These are phyloP conservation scores for Corynespora cassiicola DNA, from an alignment of 2,329 filamentous ascomycete genomes.

Conservation along the genomic window DNA sequence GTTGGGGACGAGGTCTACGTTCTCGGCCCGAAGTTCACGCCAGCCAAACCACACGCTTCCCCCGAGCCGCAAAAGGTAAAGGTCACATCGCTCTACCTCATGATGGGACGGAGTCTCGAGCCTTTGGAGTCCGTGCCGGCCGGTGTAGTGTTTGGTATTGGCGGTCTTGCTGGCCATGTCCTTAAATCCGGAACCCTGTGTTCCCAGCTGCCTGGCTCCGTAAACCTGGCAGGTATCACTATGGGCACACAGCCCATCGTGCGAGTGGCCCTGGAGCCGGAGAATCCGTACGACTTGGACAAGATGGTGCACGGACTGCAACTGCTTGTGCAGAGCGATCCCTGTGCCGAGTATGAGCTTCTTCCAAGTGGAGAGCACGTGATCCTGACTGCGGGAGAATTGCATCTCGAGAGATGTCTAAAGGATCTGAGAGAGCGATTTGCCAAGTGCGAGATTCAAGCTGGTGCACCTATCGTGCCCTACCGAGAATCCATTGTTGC, in stretches of 20 bases:
- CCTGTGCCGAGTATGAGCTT: conserved; percentile 94
- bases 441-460: conserved; percentile 92
- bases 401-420: conserved; percentile 91
- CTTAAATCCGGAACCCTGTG: conserved; percentile 95
- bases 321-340: conserved; percentile 91
- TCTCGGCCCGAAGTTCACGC: conserved; percentile 90
- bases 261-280: conserved; percentile 91
- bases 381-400: conserved; percentile 87
- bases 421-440: conserved; percentile 94
- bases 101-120: conserved; percentile 93
- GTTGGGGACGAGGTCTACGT: conserved; percentile 93
- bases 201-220: conserved; percentile 81
- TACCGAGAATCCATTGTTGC: conserved; percentile 92
- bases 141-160: conserved; percentile 94
- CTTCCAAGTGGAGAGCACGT: conserved; percentile 94
- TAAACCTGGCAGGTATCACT: conserved; percentile 87
- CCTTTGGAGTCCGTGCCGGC: conserved; percentile 84
- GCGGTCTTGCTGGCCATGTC: conserved; percentile 89
- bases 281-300: conserved; percentile 86
- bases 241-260: conserved; percentile 90
- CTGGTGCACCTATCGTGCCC: conserved; percentile 91
- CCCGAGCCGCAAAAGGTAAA: conserved; percentile 83
- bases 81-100: conserved; percentile 86
- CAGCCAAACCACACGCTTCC: conserved; percentile 72
- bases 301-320: conserved; percentile 92